Conservation (phyloP, 305 asterid genomes). For the Lippia alba region DNA sequence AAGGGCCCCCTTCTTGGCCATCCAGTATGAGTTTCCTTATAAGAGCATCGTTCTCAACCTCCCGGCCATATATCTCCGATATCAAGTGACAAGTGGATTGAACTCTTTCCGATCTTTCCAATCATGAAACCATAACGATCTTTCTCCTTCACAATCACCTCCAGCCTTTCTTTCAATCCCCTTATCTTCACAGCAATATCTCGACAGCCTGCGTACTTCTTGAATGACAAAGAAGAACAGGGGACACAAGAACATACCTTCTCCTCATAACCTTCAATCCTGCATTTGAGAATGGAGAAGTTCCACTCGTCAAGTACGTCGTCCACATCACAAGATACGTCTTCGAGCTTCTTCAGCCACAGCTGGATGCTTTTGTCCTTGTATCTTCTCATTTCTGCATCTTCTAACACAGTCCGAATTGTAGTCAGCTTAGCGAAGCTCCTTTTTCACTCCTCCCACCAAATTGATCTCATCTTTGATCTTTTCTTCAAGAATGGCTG, state of each 20-base stretch:
- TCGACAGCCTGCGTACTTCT: not conserved
- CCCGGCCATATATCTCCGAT: conserved; percentile 35
- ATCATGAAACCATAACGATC: not conserved
- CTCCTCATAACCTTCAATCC: no score
- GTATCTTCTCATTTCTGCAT: conserved; percentile 34
- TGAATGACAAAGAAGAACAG: conserved; percentile 23
- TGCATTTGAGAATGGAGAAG: no score
- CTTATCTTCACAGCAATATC: conserved; percentile 26
- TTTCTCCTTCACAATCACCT: conserved; percentile 25
- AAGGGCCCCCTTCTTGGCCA: not conserved
- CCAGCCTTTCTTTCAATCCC: conserved; percentile 27
- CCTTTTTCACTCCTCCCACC: no score
- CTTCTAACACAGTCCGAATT: no score
- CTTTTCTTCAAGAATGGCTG: no score
- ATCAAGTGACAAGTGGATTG: conserved; percentile 22
- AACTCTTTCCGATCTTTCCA: not conserved
- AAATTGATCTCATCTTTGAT: no score
- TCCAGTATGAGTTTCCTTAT: conserved; percentile 22
- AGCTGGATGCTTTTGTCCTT: conserved; percentile 8
- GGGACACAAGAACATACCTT: no score
- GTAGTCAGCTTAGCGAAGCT: no score
- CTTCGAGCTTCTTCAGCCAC: conserved; percentile 34
- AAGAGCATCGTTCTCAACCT: conserved; percentile 20
- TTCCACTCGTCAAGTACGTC: conserved; percentile 30
- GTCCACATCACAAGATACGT: not conserved